Conservation (phyloP, 345 rosid species). For the Corchorus capsularis region DNA sequence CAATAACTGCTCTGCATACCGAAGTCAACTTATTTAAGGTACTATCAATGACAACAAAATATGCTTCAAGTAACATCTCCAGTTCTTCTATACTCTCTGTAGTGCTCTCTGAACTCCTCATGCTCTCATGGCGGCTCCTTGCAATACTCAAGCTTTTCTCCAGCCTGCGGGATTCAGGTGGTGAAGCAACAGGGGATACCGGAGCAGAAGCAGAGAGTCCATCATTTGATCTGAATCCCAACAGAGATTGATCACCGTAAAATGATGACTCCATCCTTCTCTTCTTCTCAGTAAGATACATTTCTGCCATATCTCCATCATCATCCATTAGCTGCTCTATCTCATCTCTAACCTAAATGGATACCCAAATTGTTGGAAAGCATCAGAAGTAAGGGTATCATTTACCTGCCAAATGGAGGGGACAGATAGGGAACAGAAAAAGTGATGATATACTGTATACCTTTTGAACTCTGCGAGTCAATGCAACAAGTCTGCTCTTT, state of each 20-base stretch:
- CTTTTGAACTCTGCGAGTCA: conserved; percentile 96
- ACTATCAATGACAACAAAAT: conserved; percentile 96
- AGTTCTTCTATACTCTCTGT: conserved; percentile 87
- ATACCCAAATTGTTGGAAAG: conserved; percentile 10
- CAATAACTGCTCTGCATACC: conserved; percentile 39
- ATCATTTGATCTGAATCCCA: conserved; percentile 77
- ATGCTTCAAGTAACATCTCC: conserved; percentile 99
- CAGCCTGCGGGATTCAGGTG: conserved; percentile 74
- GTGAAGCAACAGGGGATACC: conserved; percentile 92
- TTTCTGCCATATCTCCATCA: conserved; percentile 99
- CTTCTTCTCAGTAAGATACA: conserved; percentile 98
- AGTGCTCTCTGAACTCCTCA: conserved; percentile 74
- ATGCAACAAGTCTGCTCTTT: conserved; percentile 94
- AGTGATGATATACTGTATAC: conserved; percentile 34
- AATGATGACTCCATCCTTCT: conserved; percentile 75
- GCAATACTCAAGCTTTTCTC: conserved; percentile 89
- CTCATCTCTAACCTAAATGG: conserved; percentile 89
- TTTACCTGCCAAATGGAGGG: conserved; percentile 8
- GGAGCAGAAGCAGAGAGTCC: conserved; percentile 85
- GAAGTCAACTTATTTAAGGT: conserved; percentile 95
- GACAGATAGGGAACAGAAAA: conserved; percentile 2
- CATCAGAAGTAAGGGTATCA: neutral
- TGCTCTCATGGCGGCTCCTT: conserved; percentile 91
- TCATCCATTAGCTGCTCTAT: conserved; percentile 99
- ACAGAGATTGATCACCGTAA: conserved; percentile 74